phyloP scores from a whole-genome alignment of 768 basidiomycete species.

The Suillus discolor region DNA sequence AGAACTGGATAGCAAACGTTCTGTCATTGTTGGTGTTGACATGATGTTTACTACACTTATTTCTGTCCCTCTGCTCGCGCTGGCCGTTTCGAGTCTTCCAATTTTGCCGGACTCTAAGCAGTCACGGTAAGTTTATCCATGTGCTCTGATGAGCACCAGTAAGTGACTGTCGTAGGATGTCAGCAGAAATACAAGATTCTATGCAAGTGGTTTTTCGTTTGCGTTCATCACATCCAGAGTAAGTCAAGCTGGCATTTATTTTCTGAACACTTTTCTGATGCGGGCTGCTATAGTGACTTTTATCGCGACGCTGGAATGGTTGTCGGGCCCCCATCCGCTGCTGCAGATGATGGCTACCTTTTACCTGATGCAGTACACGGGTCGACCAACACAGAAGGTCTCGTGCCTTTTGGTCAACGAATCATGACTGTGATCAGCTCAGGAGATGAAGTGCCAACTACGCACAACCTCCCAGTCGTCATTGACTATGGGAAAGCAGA shows the following conservation, averaged over 20 bases:
- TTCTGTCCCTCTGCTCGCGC: slow-evolving; percentile 42
- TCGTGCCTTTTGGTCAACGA: not conserved
- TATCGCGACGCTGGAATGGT: not conserved
- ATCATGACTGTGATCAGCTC: not conserved
- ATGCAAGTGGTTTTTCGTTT: not conserved
- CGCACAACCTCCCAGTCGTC: not conserved
- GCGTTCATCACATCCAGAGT: not conserved
- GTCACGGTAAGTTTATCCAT: slow-evolving; percentile 32
- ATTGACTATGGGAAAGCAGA: not conserved
- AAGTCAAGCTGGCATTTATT: not conserved
- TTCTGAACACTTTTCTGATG: not conserved
- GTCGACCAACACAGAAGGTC: not conserved
- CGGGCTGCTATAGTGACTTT: not conserved
- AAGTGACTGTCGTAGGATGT: not conserved
- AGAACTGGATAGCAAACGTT: not conserved
- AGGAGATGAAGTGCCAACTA: not conserved
- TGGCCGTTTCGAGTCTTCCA: slow-evolving; percentile 47
- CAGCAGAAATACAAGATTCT: not conserved
- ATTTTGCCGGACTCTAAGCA: slow-evolving; percentile 29
- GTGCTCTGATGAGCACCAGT: not conserved
- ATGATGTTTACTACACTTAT: slow-evolving; percentile 44
- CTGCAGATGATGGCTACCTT: not conserved
- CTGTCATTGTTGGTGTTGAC: not conserved
- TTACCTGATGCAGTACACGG: not conserved
- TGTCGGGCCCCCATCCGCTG: not conserved